phyloP scores from a whole-genome alignment of 441 rosid genomes.

The Sinapis alba region DNA sequence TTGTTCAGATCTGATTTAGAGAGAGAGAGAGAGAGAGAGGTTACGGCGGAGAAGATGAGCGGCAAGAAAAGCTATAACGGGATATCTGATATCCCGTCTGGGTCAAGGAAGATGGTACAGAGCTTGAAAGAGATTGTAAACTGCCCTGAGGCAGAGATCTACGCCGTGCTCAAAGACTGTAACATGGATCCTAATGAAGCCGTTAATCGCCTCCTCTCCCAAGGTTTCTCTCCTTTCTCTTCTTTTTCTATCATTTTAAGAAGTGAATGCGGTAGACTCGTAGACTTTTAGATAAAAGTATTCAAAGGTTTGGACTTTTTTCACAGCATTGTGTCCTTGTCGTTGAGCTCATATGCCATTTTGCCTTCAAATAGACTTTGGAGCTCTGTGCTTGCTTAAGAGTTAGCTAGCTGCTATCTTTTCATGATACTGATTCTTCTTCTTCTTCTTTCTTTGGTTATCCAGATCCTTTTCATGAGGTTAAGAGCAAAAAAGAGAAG shows the following conservation, averaged over 20 bases:
- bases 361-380: neutral
- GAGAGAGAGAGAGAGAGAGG: conserved; percentile 30
- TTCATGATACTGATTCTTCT: neutral
- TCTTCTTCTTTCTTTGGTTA: conserved; percentile 4
- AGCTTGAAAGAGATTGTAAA: conserved; percentile 50
- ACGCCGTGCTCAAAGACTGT: conserved; percentile 53
- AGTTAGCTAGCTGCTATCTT: neutral
- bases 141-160: conserved; percentile 58
- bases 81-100: conserved; percentile 12
- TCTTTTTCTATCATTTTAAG: too few species aligned
- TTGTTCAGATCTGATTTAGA: neutral
- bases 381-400: neutral
- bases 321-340: neutral
- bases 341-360: neutral
- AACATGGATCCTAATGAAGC: conserved; percentile 69
- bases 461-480: conserved; percentile 92
- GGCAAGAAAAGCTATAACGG: conserved; percentile 21
- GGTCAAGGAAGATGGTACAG: conserved; percentile 47
- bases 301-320: neutral
- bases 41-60: conserved; percentile 23
- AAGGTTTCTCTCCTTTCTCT: conserved; percentile 41
- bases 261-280: too few species aligned
- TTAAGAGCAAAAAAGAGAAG: conserved; percentile 92
- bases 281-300: neutral
- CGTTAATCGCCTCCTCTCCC: conserved; percentile 59